phyloP scores from a whole-genome alignment of 2,329 filamentous ascomycete genomes.

The Lachnellula subtilissima region DNA sequence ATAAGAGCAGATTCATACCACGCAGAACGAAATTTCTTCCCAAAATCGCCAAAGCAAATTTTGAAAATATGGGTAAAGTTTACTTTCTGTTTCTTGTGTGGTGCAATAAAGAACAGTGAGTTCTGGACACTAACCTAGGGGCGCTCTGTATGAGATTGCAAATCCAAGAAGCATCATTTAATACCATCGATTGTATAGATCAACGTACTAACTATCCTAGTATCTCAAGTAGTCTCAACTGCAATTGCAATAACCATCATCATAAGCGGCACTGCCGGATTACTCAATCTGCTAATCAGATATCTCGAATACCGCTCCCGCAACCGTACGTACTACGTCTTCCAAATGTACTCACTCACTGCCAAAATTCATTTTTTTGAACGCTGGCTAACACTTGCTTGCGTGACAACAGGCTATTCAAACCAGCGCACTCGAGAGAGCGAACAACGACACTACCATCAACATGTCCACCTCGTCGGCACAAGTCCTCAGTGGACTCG shows the following conservation, averaged over 20 bases:
- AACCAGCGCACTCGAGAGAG: neutral
- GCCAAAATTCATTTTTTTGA: neutral
- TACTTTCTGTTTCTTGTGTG: too few relatives aligned
- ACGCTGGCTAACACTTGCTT: neutral
- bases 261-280: neutral
- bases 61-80: too few relatives aligned
- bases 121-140: too few relatives aligned
- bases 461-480: neutral
- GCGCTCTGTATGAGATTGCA: too few relatives aligned
- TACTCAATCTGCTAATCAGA: neutral
- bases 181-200: too few relatives aligned
- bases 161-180: too few relatives aligned
- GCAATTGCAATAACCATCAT: neutral
- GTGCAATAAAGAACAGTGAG: too few relatives aligned
- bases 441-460: neutral
- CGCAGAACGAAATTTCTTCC: too few relatives aligned
- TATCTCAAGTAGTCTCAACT: neutral
- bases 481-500: neutral
- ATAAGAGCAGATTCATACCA: too few relatives aligned
- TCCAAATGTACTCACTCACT: neutral
- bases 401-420: neutral
- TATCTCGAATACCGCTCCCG: neutral
- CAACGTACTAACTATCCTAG: neutral
- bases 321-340: neutral
- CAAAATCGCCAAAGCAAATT: too few relatives aligned